A percentile compares a stretch with the other conserved stretches of the same genome.
Conservation (phyloP, 192 early-diverging fungal species). For the Mortierella hygrophila region DNA sequence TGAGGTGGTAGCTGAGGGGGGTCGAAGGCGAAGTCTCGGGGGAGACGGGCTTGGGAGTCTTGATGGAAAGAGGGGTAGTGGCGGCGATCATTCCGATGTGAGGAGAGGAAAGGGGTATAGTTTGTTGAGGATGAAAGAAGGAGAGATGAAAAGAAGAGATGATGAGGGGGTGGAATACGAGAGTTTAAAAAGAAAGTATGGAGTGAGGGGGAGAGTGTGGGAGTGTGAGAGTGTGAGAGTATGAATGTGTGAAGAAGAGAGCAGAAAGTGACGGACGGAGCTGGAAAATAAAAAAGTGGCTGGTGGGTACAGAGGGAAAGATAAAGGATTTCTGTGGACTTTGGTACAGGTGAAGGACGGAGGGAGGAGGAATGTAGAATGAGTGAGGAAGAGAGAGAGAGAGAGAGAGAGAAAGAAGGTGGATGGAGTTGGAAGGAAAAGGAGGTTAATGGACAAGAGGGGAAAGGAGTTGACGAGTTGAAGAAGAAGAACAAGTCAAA, state of each 20-base stretch:
- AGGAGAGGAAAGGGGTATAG: not conserved
- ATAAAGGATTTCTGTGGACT: not conserved
- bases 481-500: not conserved
- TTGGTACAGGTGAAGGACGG: no score
- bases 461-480: not conserved
- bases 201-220: not conserved
- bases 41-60: slow-evolving; percentile 45
- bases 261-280: not conserved
- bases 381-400: no score
- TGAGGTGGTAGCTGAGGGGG: slow-evolving; percentile 40
- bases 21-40: slow-evolving; percentile 30
- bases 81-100: slow-evolving; percentile 38
- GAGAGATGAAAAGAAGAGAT: not conserved
- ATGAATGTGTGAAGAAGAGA: not conserved
- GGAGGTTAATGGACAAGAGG: not conserved
- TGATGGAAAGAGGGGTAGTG: slow-evolving; percentile 32
- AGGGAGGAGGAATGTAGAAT: not conserved
- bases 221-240: not conserved
- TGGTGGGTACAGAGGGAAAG: not conserved
- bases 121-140: not conserved
- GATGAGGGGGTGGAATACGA: not conserved
- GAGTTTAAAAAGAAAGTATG: not conserved
- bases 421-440: not conserved
- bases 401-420: no score
- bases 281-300: not conserved